Evolutionary conservation across 2,329 filamentous ascomycete species (phyloP), one percentile per base, ranked within the genome.

Genomic region (Cytospora paraplurivora): DNA sequence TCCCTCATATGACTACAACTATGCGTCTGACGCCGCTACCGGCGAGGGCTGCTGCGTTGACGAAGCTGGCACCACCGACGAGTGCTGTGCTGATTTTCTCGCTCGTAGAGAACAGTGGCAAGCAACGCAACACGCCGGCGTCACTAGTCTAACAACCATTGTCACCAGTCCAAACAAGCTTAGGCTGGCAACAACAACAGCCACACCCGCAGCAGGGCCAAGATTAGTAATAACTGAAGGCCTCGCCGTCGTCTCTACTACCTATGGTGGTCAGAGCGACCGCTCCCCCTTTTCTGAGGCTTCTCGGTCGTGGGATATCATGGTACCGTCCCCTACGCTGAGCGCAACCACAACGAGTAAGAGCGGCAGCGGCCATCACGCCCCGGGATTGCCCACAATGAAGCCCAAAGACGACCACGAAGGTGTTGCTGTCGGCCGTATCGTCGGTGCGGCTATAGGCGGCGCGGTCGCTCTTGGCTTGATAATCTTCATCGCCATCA

Each of bases 231-330:
- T 58, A 35, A 47, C 10, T 12, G 56, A 38, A 33, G 54, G 53
- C 7, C 44, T 50, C 15, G 44, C 47, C 33, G 50, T 62, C 21
- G 54, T 58, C 47, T 62, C 37, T 49, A 51, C 53, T 33, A 17
- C 47, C 12, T 52, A 58, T 6, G 21, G 27, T 15, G 44, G 44
- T 35, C 53, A 62, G 41, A 62, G 44, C 17, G 27, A 53, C 10
- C 52, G 53, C n/a, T 8, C 37, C 33, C 60, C 60, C 15, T 35
- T 58, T 7, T 8, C 38, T n/a, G 47, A 62, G 54, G 60, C 60
- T 19, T 58, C 54, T 11, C 44, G 53, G 17, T 21, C 44, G 17
- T 58, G 49, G 53, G 52, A 21, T 7, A 27, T 62, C 19, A 7
- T 58, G 13, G 13, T n/a, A 21, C 58, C 58, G 8, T 37, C 58